phyloP scores from a whole-genome alignment of 192 early-diverging fungal genomes.

The Blastocladiella britannica region DNA sequence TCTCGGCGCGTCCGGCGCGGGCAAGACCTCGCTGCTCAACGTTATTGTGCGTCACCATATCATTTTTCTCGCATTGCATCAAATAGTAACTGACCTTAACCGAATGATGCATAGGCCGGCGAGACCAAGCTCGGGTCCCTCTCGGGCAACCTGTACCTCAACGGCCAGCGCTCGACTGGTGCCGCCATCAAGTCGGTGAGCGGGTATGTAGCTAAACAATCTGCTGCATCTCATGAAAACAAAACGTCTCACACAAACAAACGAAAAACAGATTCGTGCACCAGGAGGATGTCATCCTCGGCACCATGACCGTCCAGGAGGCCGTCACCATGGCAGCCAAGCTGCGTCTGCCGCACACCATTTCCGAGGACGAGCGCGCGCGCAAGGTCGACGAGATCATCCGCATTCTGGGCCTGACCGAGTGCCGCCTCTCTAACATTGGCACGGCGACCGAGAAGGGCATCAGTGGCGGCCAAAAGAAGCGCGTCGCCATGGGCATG shows the following conservation, averaged over 20 bases:
- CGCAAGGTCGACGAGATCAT: conserved; percentile 31
- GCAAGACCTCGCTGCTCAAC: conserved; percentile 44
- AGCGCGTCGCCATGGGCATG: conserved; percentile 51
- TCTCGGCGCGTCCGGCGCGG: conserved; percentile 39
- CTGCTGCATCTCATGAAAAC: not conserved
- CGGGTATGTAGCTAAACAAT: conserved; percentile 19
- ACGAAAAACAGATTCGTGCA: conserved; percentile 14
- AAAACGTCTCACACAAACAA: no score
- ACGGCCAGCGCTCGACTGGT: conserved; percentile 26
- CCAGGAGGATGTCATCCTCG: conserved; percentile 40
- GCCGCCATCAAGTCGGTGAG: conserved; percentile 26
- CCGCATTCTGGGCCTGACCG: conserved; percentile 32
- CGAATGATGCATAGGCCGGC: no score
- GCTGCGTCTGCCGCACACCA: conserved; percentile 24
- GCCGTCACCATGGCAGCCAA: conserved; percentile 48
- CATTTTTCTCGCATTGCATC: no score
- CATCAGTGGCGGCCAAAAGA: conserved; percentile 50
- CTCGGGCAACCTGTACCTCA: conserved; percentile 34
- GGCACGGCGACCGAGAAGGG: conserved; percentile 41
- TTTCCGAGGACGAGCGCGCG: conserved; percentile 16
- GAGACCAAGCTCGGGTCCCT: conserved; percentile 17
- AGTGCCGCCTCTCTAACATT: conserved; percentile 45
- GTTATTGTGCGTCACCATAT: no score
- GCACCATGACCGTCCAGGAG: conserved; percentile 53
- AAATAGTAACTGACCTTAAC: no score